Evolutionary conservation across 306 rosid species (phyloP), one percentile per base, ranked within the genome.

Genomic region (Gillenia trifoliata): DNA sequence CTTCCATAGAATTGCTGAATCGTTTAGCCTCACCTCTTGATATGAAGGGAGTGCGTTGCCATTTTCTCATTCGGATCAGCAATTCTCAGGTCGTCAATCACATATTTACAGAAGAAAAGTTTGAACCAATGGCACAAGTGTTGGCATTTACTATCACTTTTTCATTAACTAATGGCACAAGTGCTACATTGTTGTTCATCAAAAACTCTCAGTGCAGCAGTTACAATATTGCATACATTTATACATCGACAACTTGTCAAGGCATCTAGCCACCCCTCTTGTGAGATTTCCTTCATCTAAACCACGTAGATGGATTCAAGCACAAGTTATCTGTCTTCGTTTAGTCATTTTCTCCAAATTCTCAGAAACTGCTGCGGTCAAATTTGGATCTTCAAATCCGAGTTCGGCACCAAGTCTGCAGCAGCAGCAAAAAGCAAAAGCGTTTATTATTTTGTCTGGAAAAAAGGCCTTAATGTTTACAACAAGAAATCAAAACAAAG

Each of bases 351-450:
- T 90, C 85, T 95, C 96, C 84, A 92, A 84, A 82, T 92, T 92
- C 71, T 87, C 96, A n/a, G 96, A 80, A 78, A 95, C 99, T 75
- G 84, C 85, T 52, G 98, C 96, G 60, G 93, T 95, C 86, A 95
- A 79, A 81, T 90, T 90, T 7, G 93, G 99, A 78, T 95, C 96
- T 84, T 88, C 99, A 70, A 85, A 89, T 69, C 98, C 99, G 15
- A 95, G 88, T 83, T 89, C 92, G 50, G 84, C 81, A 4, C 93
- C 92, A 66, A 90, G 85, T 75, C 99, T 95, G 88, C 54, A 69
- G 23, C 29, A 81, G 76, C 78, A 78, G 38, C 71, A 79, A 55
- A 78, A 78, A 66, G 54, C 36, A 16, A 31, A 45, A 15, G 17
- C 20, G 20, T 45, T 45, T 45, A 15, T 0, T 8, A 15, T 13